Evolutionary conservation across 345 rosid genomes (phyloP), one percentile per base, ranked within the genome.

Genomic region (Firmiana major): DNA sequence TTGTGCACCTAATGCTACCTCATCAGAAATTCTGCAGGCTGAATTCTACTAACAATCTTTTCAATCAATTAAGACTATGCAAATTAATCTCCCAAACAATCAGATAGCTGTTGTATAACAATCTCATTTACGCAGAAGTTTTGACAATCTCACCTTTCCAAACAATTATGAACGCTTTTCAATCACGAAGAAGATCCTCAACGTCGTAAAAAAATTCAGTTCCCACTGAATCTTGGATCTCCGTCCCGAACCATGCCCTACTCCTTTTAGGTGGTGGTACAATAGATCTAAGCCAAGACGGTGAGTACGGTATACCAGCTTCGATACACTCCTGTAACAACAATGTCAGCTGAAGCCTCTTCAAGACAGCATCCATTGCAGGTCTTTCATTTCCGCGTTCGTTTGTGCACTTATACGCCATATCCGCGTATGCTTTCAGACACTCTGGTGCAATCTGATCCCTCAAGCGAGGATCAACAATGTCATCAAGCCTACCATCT

Each of bases 301-400:
- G 60, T 31, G 45, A 71, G 74, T 17, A 51, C 28, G 74, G 74
- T 17, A 51, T 7, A 49, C 19, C 45, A 71, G 45, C 68, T 58
- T 74, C 57, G 22, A 62, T 1, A 46, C 42, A 40, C 75, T 84
- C 82, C 77, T 60, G 84, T 1, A 77, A 67, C 81, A 60, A 77
- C 69, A 74, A 4, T 4, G 80, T 81, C 9, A 77, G 79, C 71
- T 80, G 80, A 75, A 85, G 82, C 78, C 81, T 80, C 83, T 84
- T 80, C 79, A 85, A 63, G 9, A 82, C 85, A 78, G 80, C 85
- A 66, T 81, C 84, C 79, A 85, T 85, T 15, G 82, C 51, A 1
- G 87, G 87, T 9, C 87, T 78, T 59, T 82, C 83, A 0, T 78
- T 79, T 26, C 80, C 79, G 1, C 72, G 76, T 59, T 75, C 80